Base-by-base conservation (phyloP, 495 filamentous ascomycete genomes). In the Pseudoneurospora amorphoporcata region DNA sequence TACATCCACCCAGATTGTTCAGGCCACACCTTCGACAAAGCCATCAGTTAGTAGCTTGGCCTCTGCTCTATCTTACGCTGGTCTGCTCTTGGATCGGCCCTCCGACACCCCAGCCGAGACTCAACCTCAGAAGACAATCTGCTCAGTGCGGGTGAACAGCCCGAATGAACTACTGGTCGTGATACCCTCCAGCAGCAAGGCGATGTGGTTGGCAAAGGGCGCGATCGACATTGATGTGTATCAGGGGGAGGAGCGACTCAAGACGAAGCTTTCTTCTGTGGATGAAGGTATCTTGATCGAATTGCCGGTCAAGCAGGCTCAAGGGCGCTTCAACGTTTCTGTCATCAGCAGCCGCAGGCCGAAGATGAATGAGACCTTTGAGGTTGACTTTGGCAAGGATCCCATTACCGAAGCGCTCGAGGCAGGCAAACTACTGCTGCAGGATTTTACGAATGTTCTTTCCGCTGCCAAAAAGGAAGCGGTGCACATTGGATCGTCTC, bases 261-360 rank as follows among this genome's bases (percentile, higher is more conserved):
- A 80, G 72, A 82, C 79, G 4, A 83, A 82, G 73, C 77, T 85
- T 17, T 83, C 81, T 7, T 79, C 79, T 8, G 74, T 82, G 40
- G 81, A 84, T 37, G 81, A 84, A 35, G 84, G 84, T 3, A 80
- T 86, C 69, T 37, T 84, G 35, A 79, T 85, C n/a, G 80, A 82
- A 69, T 76, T 86, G 41, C 72, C 72, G 23, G 69, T 75, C 10
- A 81, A 79, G 38, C 82, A 85, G 35, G 83, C 83, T 17, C 72
- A 85, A 37, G 84, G 82, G 39, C 73, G 80, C 37, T 65, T 86
- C 29, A 82, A 81, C 65, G 79, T 86, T 23, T 79, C 81, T 1
- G 82, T 86, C 43, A 79, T 81, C 61, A 85, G 83, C 3, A 83
- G 76, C 23, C 79, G 79, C 69, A 81, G 77, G 43, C 84, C 84